phyloP scores from a whole-genome alignment of 129 eudicot species.

The Tanacetum coccineum region DNA sequence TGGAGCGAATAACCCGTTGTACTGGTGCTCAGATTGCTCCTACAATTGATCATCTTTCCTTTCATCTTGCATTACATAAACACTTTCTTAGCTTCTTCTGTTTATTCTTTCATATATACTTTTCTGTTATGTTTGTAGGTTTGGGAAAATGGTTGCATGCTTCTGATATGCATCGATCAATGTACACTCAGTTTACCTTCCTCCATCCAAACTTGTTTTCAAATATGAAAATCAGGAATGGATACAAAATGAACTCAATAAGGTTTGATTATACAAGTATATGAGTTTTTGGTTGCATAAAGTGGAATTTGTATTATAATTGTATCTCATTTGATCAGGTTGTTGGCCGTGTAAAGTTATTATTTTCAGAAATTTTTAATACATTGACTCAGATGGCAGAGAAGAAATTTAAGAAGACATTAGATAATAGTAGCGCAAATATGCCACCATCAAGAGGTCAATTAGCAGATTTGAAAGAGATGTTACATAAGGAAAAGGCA shows the following conservation, averaged over 20 bases:
- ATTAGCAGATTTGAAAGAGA: conserved; percentile 55
- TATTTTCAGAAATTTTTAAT: conserved; percentile 74
- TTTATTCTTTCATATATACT: no score
- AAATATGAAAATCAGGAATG: conserved; percentile 73
- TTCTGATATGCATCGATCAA: no score
- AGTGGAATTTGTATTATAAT: conserved; percentile 8
- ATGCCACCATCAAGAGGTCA: conserved; percentile 48
- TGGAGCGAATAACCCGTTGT: no score
- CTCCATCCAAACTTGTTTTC: conserved; percentile 84
- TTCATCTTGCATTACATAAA: no score
- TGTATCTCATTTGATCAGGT: conserved; percentile 41
- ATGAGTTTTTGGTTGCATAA: not conserved
- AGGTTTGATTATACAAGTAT: conserved; percentile 43
- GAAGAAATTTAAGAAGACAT: conserved; percentile 42
- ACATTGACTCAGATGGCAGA: conserved; percentile 59
- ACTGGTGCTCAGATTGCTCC: no score
- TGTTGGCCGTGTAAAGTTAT: conserved; percentile 60
- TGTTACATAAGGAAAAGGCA: conserved; percentile 66
- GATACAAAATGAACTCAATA: conserved; percentile 75
- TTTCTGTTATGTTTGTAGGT: no score
- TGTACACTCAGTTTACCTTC: conserved; percentile 89
- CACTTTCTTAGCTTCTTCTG: no score
- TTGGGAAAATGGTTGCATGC: no score
- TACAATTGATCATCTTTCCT: no score
- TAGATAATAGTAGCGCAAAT: conserved; percentile 27